These are phyloP conservation scores for Candida glaebosa DNA, from an alignment of 805 yeast genomes.

Conservation along the genomic window DNA sequence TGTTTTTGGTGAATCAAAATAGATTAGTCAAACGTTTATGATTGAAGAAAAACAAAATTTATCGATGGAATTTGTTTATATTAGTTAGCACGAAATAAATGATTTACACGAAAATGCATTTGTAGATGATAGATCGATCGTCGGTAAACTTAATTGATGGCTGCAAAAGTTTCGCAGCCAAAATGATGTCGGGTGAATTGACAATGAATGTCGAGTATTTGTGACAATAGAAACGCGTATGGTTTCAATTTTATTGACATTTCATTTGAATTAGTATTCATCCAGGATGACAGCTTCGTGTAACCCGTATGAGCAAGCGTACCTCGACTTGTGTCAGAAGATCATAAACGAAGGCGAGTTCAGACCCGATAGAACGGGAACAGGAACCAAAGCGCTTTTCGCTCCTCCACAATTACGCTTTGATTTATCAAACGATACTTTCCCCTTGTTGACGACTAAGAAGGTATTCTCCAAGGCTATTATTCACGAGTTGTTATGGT, in stretches of 20 bases:
- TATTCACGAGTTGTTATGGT: constrained; percentile 89
- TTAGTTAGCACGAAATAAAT: too few relatives aligned
- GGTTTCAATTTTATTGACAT: too few relatives aligned
- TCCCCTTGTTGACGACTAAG: constrained; percentile 92
- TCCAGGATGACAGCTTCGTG: constrained; percentile 20
- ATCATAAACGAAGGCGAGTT: constrained; percentile 84
- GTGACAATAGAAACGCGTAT: too few relatives aligned
- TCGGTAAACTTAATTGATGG: too few relatives aligned
- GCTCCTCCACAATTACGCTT: constrained; percentile 96
- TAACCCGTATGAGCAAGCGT: constrained; percentile 74
- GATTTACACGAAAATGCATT: too few relatives aligned
- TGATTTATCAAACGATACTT: constrained; percentile 61
- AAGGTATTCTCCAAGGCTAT: constrained; percentile 88
- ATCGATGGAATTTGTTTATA: too few relatives aligned
- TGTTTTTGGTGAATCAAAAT: constrained; percentile 30
- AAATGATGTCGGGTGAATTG: too few relatives aligned
- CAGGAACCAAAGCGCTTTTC: constrained; percentile 87
- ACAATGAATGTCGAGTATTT: too few relatives aligned
- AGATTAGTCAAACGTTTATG: not conserved
- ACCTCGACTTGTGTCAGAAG: constrained; percentile 72
- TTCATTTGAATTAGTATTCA: too few relatives aligned
- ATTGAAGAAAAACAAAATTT: too few relatives aligned
- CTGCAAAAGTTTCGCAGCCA: too few relatives aligned
- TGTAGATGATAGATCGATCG: too few relatives aligned
- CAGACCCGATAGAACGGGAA: constrained; percentile 96